Percentiles rank a stretch among this genome's conserved stretches.
phyloP scores from a whole-genome alignment of 148 eudicot species.

The Cornus kousa region DNA sequence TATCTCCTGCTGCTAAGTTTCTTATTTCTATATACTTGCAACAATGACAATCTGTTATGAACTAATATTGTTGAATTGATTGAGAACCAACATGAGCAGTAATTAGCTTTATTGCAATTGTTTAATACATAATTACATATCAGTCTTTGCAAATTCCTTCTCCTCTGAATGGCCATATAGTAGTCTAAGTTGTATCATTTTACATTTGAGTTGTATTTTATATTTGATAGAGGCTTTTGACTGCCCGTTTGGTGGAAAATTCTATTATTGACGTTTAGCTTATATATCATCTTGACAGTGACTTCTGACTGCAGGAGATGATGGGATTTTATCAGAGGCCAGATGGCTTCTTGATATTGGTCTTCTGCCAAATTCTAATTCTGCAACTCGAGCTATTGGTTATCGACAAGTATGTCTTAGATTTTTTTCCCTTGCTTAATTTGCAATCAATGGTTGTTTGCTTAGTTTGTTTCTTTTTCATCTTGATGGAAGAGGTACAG shows the following conservation, averaged over 20 bases:
- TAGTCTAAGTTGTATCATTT: not conserved
- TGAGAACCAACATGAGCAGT: not conserved
- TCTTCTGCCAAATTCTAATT: constrained; percentile 87
- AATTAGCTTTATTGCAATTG: not conserved
- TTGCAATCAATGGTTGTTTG: not conserved
- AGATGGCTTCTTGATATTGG: constrained; percentile 91
- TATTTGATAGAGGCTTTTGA: not conserved
- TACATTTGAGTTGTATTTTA: not conserved
- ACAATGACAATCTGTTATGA: not conserved
- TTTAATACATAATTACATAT: not conserved
- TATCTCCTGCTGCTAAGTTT: not conserved
- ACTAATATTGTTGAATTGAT: not conserved
- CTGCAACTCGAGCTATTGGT: constrained; percentile 97
- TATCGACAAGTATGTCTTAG: constrained; percentile 66
- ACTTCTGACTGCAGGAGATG: constrained; percentile 43
- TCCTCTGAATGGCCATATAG: not conserved
- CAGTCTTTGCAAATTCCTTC: not conserved
- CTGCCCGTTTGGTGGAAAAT: not conserved
- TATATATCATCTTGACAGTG: not conserved
- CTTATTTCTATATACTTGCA: not conserved
- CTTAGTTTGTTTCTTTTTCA: not conserved
- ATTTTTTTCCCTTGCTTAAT: not conserved
- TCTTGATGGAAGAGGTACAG: not conserved
- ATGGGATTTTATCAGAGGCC: constrained; percentile 83
- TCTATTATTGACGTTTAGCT: not conserved